phyloP scores from a whole-genome alignment of 495 filamentous ascomycete genomes.

The Opeltia flavorubescens region DNA sequence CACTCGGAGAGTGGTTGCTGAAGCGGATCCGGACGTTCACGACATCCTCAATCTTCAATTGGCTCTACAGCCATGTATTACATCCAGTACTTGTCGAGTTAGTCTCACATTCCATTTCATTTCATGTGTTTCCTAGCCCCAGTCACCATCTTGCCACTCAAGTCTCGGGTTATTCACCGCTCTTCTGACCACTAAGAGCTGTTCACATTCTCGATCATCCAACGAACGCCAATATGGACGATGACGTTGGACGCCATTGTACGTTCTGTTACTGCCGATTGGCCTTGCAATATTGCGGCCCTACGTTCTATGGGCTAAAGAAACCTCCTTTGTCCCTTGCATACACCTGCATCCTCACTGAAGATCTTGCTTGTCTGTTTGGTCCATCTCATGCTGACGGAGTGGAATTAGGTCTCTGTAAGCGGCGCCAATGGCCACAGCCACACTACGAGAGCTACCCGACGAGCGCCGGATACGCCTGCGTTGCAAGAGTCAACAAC shows the following conservation, averaged over 20 bases:
- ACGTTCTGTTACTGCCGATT: too few relatives aligned
- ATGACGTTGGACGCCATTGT: too few relatives aligned
- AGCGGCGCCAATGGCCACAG: constrained; percentile 88
- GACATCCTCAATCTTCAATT: background rate
- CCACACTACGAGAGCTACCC: constrained; percentile 75
- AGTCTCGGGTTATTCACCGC: too few relatives aligned
- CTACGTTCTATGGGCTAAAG: background rate
- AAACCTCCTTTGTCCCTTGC: background rate
- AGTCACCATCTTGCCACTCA: background rate
- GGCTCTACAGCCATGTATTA: constrained; percentile 39
- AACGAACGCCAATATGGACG: too few relatives aligned
- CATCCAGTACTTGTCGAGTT: constrained; percentile 55
- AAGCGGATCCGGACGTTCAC: background rate
- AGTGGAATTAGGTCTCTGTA: constrained; percentile 65
- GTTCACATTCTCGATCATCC: too few relatives aligned
- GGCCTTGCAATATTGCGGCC: background rate
- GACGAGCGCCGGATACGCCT: constrained; percentile 57
- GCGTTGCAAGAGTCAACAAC: constrained; percentile 90
- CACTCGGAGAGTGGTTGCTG: background rate
- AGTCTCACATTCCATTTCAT: constrained; percentile 18
- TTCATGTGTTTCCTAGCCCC: background rate
- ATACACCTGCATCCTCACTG: background rate
- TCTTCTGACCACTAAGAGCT: too few relatives aligned
- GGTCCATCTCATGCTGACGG: constrained; percentile 6
- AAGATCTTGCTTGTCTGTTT: background rate